Base-by-base conservation (phyloP, 441 rosid genomes). In the Pelargonium australe region DNA sequence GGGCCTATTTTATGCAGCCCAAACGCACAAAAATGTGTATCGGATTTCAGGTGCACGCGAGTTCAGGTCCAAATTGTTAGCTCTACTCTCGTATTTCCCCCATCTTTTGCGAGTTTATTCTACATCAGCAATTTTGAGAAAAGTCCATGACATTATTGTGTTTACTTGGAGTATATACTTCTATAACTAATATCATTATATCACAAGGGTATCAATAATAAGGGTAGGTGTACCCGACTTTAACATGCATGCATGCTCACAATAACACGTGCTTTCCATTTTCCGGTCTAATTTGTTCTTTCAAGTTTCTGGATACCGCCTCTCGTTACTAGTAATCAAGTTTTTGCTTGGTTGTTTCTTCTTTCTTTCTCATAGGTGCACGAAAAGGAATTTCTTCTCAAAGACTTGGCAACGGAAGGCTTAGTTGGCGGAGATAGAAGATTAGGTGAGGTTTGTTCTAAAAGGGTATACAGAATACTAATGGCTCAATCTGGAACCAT, bases 361-460 rank as follows among this genome's bases (percentile, higher is more conserved):
- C 13, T 19, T 57, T 10, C 19, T 17, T 19, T 20, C 64, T 74
- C 62, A 65, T 82, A 90, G 96, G 84, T 90, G 70, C 95, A 87
- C 76, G 97, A 92, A 73, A 89, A 95, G 79, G 98, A 92, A 72
- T 84, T 92, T 78, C 75, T 87, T 81, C 87, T 95, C 16, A 83
- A 87, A 84, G 90, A 95, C 70, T 82, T 95, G 82, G 76, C 72
- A 0, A 72, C 82, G 2, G 98, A 95, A 80, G 96, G 93, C 7
- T 68, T 92, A 68, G 67, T 85, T 2, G 85, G 91, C 8, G 86
- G 85, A 53, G 96, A 92, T 34, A 86, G 85, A 78, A 80, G 87
- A 71, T 82, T 90, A 55, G 98, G 99, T 14, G 89, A 85, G 84
- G 71, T 95, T 61, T 90, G 98, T 79, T 95, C 97, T 0, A 92